Percentiles rank a stretch among this genome's conserved stretches.
phyloP scores from a whole-genome alignment of 2,329 filamentous ascomycete genomes.

The Aspergillus sp. region DNA sequence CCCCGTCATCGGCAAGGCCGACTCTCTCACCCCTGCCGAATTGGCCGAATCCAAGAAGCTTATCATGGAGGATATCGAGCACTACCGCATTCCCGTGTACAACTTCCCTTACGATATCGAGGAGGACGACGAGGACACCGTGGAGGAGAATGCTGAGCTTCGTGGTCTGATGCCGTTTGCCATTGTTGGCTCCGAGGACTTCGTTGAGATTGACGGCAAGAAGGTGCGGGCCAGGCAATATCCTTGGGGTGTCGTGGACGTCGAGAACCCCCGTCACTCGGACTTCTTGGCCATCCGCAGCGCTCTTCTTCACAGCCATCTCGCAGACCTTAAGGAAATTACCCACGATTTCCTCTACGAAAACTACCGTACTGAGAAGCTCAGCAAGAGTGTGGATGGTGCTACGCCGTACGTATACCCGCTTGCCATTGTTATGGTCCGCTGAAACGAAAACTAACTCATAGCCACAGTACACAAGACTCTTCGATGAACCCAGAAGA shows the following conservation, averaged over 20 bases:
- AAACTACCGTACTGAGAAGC: conserved; percentile 99
- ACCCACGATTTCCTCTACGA: conserved; percentile 99
- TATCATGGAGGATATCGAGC: conserved; percentile 99
- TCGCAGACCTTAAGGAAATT: conserved; percentile 98
- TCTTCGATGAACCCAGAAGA: conserved; percentile 98
- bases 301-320: conserved; percentile 92
- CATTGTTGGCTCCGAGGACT: conserved; percentile 95
- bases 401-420: conserved; percentile 72
- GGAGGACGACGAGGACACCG: conserved; percentile 98
- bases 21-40: conserved; percentile 93
- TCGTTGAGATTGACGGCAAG: conserved; percentile 89
- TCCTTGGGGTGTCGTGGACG: conserved; percentile 98
- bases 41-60: conserved; percentile 99
- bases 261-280: conserved; percentile 97
- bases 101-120: conserved; percentile 99
- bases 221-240: conserved; percentile 94
- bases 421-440: neutral
- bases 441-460: conserved; percentile 16
- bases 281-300: conserved; percentile 98
- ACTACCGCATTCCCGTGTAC: conserved; percentile 99
- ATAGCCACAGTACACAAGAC: conserved; percentile 53
- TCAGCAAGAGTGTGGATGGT: conserved; percentile 98
- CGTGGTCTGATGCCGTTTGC: conserved; percentile 98
- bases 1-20: conserved; percentile 96
- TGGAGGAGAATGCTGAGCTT: conserved; percentile 98